phyloP scores from a whole-genome alignment of 2,329 filamentous ascomycete genomes.

The Phaeoacremonium minimum region DNA sequence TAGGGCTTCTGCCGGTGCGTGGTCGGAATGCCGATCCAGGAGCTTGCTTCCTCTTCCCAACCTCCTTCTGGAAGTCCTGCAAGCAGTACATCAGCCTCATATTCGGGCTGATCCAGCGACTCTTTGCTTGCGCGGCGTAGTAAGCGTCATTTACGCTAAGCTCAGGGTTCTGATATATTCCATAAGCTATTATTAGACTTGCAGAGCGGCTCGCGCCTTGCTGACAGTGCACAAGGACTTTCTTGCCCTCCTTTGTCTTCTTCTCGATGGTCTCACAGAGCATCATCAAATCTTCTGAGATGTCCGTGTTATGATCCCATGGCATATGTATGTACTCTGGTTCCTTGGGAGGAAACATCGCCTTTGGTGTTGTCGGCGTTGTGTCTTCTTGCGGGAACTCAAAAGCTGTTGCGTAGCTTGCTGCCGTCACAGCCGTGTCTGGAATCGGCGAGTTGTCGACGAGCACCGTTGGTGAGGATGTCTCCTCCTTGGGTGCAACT shows the following conservation, averaged over 20 bases:
- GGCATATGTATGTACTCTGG: constrained; percentile 85
- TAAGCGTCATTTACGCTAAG: constrained; percentile 81
- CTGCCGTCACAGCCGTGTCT: constrained; percentile 53
- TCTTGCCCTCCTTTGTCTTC: constrained; percentile 68
- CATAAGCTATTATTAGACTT: constrained; percentile 82
- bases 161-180: constrained; percentile 72
- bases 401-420: constrained; percentile 58
- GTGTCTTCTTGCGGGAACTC: constrained; percentile 44
- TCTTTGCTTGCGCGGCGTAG: constrained; percentile 73
- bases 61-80: constrained; percentile 71
- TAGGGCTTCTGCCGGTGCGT: constrained; percentile 48
- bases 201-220: constrained; percentile 83
- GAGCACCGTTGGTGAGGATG: constrained; percentile 12
- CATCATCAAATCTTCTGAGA: constrained; percentile 69
- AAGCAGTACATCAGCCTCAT: constrained; percentile 90
- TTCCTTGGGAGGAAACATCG: constrained; percentile 38
- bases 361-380: constrained; percentile 56
- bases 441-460: constrained; percentile 39
- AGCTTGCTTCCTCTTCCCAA: constrained; percentile 44
- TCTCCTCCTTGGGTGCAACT: constrained; percentile 22
- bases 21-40: constrained; percentile 43
- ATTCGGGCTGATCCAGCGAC: constrained; percentile 84
- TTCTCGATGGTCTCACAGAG: constrained; percentile 75
- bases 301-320: constrained; percentile 87
- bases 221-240: constrained; percentile 78